Evolutionary conservation across 176 grass and related monocot species (phyloP), one percentile per base, ranked within the genome.

Genomic region (Oryza officinalis): DNA sequence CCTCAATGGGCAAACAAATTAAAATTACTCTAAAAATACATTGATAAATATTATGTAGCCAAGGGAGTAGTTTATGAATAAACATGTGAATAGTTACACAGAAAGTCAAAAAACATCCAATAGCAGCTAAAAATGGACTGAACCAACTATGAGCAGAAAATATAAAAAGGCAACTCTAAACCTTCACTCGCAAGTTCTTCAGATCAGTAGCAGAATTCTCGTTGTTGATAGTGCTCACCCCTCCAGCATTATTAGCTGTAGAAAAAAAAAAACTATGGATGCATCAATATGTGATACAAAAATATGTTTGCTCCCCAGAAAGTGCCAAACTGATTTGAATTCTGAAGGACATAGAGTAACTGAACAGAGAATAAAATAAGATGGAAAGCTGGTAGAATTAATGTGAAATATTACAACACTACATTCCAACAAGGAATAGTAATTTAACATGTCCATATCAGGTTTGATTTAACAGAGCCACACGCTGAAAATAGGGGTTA

Each of bases 111-210:
- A 9, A 44, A 47, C 33, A 75, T 4, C 4, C 72, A 61, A 47
- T 28, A 18, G 15, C 25, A 38, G 35, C 20, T 28, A 57, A 64
- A 28, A 14, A 37, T 33, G 11, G 8, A 63, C 52, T 82, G 4
- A 41, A 65, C n/a, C 9, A 71, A 32, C 44, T 37, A 49, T 7
- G 10, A 69, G 30, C 28, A 65, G 15, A 47, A 41, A n/a, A n/a
- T 67, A 49, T 28, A 67, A 63, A 52, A 13, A 71, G 13, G 43
- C 59, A 80, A 30, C 12, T 33, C 1, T 43, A 91, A 84, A 90
- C 91, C 94, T 94, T 97, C 63, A 97, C 89, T 74, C 80, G 71
- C n/a, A 97, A 81, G 75, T 90, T 90, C 69, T 90, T 94, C 81
- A 85, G 79, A 71, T 94, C 89, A 31, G 67, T 76, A 65, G 72